Percentiles rank a stretch among this genome's conserved stretches.
Conservation (phyloP, 352 stramenopile species). For the Pythium folliculosum region DNA sequence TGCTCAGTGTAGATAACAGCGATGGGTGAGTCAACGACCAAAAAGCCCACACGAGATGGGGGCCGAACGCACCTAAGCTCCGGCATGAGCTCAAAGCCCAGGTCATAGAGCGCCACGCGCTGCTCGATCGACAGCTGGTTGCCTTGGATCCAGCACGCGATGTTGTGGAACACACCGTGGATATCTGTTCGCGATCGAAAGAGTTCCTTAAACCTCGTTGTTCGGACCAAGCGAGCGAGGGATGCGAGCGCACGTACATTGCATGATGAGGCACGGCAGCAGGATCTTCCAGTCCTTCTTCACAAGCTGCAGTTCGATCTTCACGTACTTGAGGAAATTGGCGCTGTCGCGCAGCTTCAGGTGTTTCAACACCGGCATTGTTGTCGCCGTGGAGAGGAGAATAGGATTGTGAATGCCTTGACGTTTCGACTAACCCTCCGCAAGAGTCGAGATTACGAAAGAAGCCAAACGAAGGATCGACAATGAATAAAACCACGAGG, state of each 20-base stretch:
- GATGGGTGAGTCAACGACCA: background rate
- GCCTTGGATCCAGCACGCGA: constrained; percentile 84
- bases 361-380: too few relatives aligned
- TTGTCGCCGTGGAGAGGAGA: too few relatives aligned
- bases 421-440: too few relatives aligned
- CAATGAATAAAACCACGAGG: too few relatives aligned
- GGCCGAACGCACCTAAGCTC: constrained; percentile 49
- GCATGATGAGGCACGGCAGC: constrained; percentile 79
- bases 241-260: constrained; percentile 46
- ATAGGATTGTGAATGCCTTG: too few relatives aligned
- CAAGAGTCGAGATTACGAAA: too few relatives aligned
- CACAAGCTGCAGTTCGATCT: constrained; percentile 63
- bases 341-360: constrained; percentile 47
- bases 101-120: constrained; percentile 72
- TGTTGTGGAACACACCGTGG: constrained; percentile 84
- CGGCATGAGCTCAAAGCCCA: constrained; percentile 74
- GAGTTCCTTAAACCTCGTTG: too few relatives aligned
- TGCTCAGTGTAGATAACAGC: background rate
- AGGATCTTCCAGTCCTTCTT: constrained; percentile 73
- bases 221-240: too few relatives aligned
- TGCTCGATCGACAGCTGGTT: constrained; percentile 64
- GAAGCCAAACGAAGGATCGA: too few relatives aligned
- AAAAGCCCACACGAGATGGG: background rate
- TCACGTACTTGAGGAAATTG: constrained; percentile 63
- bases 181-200: constrained; percentile 39